Evolutionary conservation across 768 basidiomycete genomes (phyloP).

Genomic region (Holtermanniella nyarrowii): DNA sequence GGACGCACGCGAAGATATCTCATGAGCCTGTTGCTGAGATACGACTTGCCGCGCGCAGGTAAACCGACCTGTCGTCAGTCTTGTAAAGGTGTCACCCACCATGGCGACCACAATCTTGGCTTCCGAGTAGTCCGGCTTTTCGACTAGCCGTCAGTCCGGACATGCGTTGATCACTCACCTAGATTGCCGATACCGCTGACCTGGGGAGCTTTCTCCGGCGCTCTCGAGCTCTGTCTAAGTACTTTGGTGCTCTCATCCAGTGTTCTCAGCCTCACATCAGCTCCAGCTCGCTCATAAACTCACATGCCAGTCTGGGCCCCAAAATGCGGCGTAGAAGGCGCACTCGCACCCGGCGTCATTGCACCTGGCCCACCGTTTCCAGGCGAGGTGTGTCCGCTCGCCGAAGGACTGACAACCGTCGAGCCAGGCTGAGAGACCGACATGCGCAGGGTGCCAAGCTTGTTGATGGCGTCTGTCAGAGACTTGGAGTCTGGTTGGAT

Average conservation of each 20-base stretch:
- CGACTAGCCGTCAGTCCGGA: constrained; percentile 48
- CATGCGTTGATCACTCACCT: constrained; percentile 10
- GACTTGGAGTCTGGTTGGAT: constrained; percentile 10
- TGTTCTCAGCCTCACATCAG: constrained; percentile 18
- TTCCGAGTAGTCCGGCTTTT: constrained; percentile 96
- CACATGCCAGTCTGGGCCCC: constrained; percentile 37
- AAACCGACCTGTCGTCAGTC: constrained; percentile 62
- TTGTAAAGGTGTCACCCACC: constrained; percentile 45
- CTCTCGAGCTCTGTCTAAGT: constrained; percentile 26
- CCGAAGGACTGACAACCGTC: constrained; percentile 7
- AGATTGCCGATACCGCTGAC: constrained; percentile 40
- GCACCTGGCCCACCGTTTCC: constrained; percentile 3
- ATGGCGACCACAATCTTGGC: constrained; percentile 97
- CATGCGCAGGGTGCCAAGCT: constrained; percentile 23
- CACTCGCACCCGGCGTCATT: constrained; percentile 7
- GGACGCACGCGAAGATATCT: constrained; percentile 74
- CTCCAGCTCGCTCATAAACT: constrained; percentile 6
- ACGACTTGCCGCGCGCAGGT: constrained; percentile 97
- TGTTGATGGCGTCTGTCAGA: constrained; percentile 25
- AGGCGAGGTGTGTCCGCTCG: not conserved
- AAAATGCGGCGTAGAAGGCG: constrained; percentile 39
- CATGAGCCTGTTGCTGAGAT: constrained; percentile 94
- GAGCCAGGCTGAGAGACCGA: constrained; percentile 17
- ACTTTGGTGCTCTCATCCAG: constrained; percentile 37
- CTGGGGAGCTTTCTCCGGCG: constrained; percentile 24